Evolutionary conservation across 176 grass and related monocot species (phyloP).

Genomic region (Tillandsia fasciculata): DNA sequence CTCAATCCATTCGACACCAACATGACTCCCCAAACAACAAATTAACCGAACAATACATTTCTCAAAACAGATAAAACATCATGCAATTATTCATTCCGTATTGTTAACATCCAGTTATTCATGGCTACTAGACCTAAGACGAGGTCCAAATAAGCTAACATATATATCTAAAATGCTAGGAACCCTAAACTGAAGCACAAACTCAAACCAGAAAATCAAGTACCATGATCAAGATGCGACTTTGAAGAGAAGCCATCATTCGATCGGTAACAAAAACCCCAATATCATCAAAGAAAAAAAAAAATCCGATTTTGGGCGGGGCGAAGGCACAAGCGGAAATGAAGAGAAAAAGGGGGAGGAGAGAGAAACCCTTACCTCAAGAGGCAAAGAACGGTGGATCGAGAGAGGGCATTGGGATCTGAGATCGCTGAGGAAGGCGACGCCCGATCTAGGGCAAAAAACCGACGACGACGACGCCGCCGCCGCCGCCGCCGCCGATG

Average conservation of each 20-base stretch:
- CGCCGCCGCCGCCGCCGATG: neutral
- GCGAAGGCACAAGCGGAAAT: neutral
- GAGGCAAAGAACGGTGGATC: conserved; percentile 37
- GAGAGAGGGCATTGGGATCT: conserved; percentile 32
- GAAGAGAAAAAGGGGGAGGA: neutral
- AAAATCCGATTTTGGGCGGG: neutral
- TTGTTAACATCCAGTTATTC: neutral
- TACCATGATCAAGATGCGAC: neutral
- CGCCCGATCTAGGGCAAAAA: conserved; percentile 19
- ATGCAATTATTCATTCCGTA: neutral
- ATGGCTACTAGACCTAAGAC: neutral
- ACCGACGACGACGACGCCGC: neutral
- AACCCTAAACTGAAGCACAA: neutral
- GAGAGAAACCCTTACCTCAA: conserved; percentile 26
- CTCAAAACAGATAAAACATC: neutral
- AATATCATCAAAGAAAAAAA: neutral
- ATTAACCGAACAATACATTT: neutral
- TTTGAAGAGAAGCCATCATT: neutral
- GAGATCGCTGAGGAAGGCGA: conserved; percentile 38
- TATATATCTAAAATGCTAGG: neutral
- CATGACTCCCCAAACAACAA: neutral
- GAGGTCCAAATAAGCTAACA: neutral
- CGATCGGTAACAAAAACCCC: neutral
- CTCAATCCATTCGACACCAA: neutral
- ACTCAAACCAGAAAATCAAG: neutral